A percentile compares a stretch with the other conserved stretches of the same genome.
Evolutionary conservation across 164 flowering plant genomes (phyloP).

Genomic region (Aristolochia fimbriata): DNA sequence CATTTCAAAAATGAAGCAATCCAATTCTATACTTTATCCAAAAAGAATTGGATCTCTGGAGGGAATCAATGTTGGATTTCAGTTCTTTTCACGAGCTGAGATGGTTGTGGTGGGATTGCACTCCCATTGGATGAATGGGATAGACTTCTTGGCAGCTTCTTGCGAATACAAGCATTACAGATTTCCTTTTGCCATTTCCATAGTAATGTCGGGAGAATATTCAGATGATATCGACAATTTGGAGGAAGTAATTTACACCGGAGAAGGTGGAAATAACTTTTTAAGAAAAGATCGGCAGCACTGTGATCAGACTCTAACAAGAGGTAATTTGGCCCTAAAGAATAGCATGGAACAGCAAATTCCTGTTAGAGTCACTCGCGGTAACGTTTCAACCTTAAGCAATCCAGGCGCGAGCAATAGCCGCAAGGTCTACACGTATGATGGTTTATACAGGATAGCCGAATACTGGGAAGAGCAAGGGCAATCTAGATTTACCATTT

Average conservation of each 20-base stretch:
- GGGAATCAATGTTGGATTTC: slow-evolving; percentile 61
- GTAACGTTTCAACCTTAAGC: slow-evolving; percentile 30
- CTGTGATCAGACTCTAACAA: slow-evolving; percentile 61
- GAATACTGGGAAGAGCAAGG: slow-evolving; percentile 79
- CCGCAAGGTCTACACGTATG: slow-evolving; percentile 69
- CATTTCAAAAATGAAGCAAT: no score
- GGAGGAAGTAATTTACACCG: slow-evolving; percentile 61
- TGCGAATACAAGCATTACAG: slow-evolving; percentile 21
- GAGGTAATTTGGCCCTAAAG: slow-evolving; percentile 84
- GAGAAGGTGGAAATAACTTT: slow-evolving; percentile 68
- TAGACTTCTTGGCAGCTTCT: slow-evolving; percentile 32
- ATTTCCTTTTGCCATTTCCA: slow-evolving; percentile 73
- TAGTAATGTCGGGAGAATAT: slow-evolving; percentile 81
- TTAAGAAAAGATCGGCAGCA: slow-evolving; percentile 27
- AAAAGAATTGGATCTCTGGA: slow-evolving; percentile 55
- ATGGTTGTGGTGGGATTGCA: slow-evolving; percentile 78
- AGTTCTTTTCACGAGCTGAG: slow-evolving; percentile 69
- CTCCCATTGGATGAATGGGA: slow-evolving; percentile 48
- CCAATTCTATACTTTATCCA: no score
- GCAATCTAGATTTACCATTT: slow-evolving; percentile 78
- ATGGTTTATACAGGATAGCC: slow-evolving; percentile 64
- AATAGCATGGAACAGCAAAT: slow-evolving; percentile 70
- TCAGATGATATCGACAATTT: slow-evolving; percentile 78
- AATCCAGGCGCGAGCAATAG: slow-evolving; percentile 31
- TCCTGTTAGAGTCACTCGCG: slow-evolving; percentile 79